A percentile compares a stretch with the other conserved stretches of the same genome.
Conservation (phyloP, 108 stramenopile species). For the Cyclotella atomus region DNA sequence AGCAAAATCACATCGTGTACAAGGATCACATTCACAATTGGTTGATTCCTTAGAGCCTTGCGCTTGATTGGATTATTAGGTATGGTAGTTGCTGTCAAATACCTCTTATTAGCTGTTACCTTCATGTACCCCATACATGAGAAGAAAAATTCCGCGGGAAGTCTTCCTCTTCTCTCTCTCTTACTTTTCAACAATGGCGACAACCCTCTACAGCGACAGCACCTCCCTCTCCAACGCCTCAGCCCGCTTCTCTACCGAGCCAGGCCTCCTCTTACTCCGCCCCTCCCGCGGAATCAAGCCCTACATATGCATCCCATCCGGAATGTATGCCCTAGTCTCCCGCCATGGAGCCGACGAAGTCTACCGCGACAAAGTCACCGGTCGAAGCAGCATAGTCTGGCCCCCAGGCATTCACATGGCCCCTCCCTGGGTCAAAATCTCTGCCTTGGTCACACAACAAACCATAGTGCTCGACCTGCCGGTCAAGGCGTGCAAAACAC, state of each 20-base stretch:
- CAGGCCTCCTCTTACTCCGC: constrained; percentile 20
- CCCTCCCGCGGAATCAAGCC: constrained; percentile 11
- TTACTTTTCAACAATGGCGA: background rate
- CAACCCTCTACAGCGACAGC: constrained; percentile 18
- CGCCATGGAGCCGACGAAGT: constrained; percentile 47
- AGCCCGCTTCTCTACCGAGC: constrained; percentile 12
- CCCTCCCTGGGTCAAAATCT: constrained; percentile 51
- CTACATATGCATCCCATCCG: constrained; percentile 20
- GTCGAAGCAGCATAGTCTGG: constrained; percentile 42
- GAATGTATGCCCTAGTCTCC: constrained; percentile 53
- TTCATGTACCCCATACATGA: too few species aligned
- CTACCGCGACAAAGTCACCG: constrained; percentile 19
- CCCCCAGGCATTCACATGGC: constrained; percentile 50
- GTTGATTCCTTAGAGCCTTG: too few species aligned
- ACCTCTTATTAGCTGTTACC: too few species aligned
- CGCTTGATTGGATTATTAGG: too few species aligned
- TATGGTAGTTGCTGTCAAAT: too few species aligned
- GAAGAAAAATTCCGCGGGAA: too few species aligned
- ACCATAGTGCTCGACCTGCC: constrained; percentile 60
- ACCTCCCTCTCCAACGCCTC: constrained; percentile 11
- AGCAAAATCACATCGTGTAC: too few species aligned
- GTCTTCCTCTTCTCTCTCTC: too few species aligned
- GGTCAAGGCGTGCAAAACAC: constrained; percentile 57
- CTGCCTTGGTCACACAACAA: constrained; percentile 51
- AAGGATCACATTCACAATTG: too few species aligned